Evolutionary conservation across 2,329 filamentous ascomycete species (phyloP), one percentile per base, ranked within the genome.

Genomic region (Bipolaris oryzae): DNA sequence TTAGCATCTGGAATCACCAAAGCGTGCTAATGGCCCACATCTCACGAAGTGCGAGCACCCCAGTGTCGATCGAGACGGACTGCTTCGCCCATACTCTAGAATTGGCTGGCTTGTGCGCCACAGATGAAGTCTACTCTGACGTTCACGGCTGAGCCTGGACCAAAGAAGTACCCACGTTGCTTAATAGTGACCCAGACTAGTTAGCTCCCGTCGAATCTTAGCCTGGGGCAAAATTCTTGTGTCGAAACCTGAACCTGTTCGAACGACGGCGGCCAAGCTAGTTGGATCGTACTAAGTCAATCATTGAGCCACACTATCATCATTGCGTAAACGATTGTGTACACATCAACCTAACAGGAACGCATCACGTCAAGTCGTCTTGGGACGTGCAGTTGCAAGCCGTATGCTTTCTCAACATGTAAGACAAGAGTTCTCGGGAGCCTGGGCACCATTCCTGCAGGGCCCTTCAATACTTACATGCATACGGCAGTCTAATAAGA

Each of bases 11-110:
- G 44, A 53, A 39, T 49, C 50, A 44, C 50, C 25, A 43, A 49
- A 31, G 37, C 45, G 16, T 41, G 35, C 44, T 46, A 57, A 37
- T 11, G 54, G 42, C 45, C 54, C 54, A 57, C 54, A 35, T 33
- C n/a, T 45, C 41, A 21, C 28, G 20, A 34, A 35, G 54, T 53
- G 33, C 21, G 33, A 31, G 25, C n/a, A 33, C 25, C 54, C 43
- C 54, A 13, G 54, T 3, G 54, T 57, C 44, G 54, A 57, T 53
- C 53, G 35, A 13, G 11, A 47, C 51, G 49, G 53, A 37, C 28
- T 21, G 13, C 35, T 18, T 39, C 42, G 34, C 44, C 41, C 49
- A 47, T 37, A 51, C 43, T 39, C 28, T 15, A 33, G 39, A 35
- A 48, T 28, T 51, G 35, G 54, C 23, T 48, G 44, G 33, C 33